A percentile compares a stretch with the other conserved stretches of the same genome.
These are phyloP conservation scores for Fusarium dimerum DNA, from an alignment of 2,329 filamentous ascomycete genomes.

Conservation along the genomic window DNA sequence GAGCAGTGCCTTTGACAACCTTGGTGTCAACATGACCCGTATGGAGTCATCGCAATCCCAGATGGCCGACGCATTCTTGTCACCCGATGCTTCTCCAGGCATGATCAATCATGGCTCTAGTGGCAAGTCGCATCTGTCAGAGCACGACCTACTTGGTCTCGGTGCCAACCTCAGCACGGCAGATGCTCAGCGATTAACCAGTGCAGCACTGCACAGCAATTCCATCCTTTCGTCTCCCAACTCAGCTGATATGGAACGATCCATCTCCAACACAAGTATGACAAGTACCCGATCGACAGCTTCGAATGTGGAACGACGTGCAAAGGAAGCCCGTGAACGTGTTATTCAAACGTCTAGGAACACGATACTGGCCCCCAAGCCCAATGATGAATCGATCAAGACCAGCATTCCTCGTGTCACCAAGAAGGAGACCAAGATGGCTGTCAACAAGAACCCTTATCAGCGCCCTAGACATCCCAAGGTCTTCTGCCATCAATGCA, in stretches of 20 bases:
- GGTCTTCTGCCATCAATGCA: conserved; percentile 70
- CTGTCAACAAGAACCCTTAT: conserved; percentile 46
- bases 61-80: conserved; percentile 21
- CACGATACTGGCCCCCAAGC: conserved; percentile 48
- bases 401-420: neutral
- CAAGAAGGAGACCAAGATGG: conserved; percentile 45
- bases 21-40: conserved; percentile 38
- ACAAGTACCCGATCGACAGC: conserved; percentile 45
- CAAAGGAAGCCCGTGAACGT: conserved; percentile 48
- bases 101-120: conserved; percentile 20
- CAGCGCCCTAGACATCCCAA: conserved; percentile 69
- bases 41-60: conserved; percentile 41
- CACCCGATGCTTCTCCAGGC: conserved; percentile 13
- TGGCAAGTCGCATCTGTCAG: conserved; percentile 33
- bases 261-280: conserved; percentile 45
- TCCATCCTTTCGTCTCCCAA: conserved; percentile 28
- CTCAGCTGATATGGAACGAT: conserved; percentile 48
- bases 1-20: conserved; percentile 42
- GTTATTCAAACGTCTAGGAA: conserved; percentile 45
- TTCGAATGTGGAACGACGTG: conserved; percentile 46
- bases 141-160: conserved; percentile 39
- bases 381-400: conserved; percentile 23
- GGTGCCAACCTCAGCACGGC: conserved; percentile 36
- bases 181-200: conserved; percentile 31
- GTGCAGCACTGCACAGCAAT: conserved; percentile 31